Evolutionary conservation across 805 yeast genomes (phyloP).

Genomic region (Kluyveromyces wickerhamii): DNA sequence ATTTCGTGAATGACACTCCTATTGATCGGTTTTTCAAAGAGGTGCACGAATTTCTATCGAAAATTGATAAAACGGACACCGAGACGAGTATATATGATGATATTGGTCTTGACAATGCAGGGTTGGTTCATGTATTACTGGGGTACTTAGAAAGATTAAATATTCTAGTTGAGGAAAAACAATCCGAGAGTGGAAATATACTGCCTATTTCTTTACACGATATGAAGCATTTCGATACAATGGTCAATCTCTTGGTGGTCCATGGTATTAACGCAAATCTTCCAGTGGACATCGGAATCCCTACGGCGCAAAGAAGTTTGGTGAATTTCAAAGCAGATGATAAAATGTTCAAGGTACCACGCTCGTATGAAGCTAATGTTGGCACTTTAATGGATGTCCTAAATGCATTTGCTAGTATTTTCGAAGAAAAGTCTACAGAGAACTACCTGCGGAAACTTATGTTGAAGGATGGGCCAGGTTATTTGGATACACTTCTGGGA

Average conservation of each 20-base stretch:
- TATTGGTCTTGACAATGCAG: conserved; percentile 11
- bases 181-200: conserved; percentile 18
- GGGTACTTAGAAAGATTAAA: conserved; percentile 12
- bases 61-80: conserved; percentile 6
- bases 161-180: conserved; percentile 9
- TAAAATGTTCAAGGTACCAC: conserved; percentile 18
- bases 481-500: conserved; percentile 48
- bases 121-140: conserved; percentile 16
- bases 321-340: conserved; percentile 37
- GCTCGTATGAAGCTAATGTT: conserved; percentile 9
- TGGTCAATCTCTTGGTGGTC: conserved; percentile 56
- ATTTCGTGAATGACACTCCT: conserved; percentile 24
- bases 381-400: conserved; percentile 14
- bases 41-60: conserved; percentile 13
- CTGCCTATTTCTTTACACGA: conserved; percentile 76
- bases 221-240: conserved; percentile 59
- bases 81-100: conserved; percentile 10
- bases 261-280: conserved; percentile 66
- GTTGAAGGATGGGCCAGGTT: conserved; percentile 54
- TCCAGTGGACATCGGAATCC: conserved; percentile 51
- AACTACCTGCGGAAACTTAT: conserved; percentile 34
- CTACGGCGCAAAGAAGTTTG: conserved; percentile 50
- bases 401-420: conserved; percentile 16
- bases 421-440: conserved; percentile 14
- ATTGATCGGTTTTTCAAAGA: conserved; percentile 28